These are phyloP conservation scores for Talaromyces albobiverticillius DNA, from an alignment of 2,329 filamentous ascomycete genomes.

Conservation along the genomic window DNA sequence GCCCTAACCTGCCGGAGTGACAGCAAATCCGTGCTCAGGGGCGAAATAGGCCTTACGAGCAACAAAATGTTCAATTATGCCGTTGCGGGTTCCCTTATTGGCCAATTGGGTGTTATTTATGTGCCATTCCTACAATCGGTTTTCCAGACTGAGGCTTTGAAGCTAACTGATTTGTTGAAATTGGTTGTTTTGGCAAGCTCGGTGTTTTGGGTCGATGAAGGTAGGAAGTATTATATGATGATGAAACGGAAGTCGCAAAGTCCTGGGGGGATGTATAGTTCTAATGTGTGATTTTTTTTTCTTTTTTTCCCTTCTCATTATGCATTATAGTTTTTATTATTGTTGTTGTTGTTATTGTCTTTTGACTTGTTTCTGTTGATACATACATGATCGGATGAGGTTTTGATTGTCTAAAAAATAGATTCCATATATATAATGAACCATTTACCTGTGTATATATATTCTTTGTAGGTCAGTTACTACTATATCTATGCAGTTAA, in stretches of 20 bases:
- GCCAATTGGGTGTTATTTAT: constrained; percentile 90
- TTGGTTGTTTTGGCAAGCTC: constrained; percentile 75
- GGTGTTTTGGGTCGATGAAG: constrained; percentile 95
- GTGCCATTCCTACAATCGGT: constrained; percentile 89
- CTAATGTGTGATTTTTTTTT: constrained; percentile 34
- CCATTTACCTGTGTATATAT: too few relatives aligned
- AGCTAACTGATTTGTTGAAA: constrained; percentile 68
- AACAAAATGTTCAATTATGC: constrained; percentile 98
- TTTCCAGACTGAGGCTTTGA: constrained; percentile 90
- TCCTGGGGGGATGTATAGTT: constrained; percentile 38
- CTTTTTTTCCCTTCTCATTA: too few relatives aligned
- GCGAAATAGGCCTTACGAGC: constrained; percentile 76
- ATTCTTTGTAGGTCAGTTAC: too few relatives aligned
- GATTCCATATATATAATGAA: too few relatives aligned
- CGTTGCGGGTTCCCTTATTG: constrained; percentile 76
- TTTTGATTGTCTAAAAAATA: too few relatives aligned
- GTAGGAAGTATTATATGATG: constrained; percentile 65
- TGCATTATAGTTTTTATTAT: neutral
- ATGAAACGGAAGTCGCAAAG: constrained; percentile 29
- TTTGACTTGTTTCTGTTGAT: too few relatives aligned
- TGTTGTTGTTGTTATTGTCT: too few relatives aligned
- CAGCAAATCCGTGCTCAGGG: constrained; percentile 80
- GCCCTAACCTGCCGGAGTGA: constrained; percentile 90
- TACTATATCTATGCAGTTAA: too few relatives aligned
- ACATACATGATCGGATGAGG: too few relatives aligned